Evolutionary conservation across 345 rosid species (phyloP).

Genomic region (Draba incana): DNA sequence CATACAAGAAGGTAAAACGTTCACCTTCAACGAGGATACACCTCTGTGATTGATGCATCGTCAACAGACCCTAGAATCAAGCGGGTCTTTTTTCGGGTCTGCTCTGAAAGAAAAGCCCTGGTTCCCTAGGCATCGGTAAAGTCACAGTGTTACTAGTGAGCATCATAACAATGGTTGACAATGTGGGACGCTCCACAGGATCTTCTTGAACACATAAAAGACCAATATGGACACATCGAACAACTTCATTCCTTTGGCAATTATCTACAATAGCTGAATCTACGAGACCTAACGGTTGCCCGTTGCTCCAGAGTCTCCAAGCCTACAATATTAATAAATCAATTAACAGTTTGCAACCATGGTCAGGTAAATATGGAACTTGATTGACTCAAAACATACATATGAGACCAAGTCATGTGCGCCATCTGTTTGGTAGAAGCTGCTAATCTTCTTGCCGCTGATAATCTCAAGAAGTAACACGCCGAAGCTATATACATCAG

Average conservation of each 20-base stretch:
- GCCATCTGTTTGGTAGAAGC: not conserved
- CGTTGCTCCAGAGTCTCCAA: slow-evolving; percentile 62
- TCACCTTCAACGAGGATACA: slow-evolving; percentile 48
- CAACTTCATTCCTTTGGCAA: slow-evolving; percentile 48
- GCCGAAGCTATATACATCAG: slow-evolving; percentile 36
- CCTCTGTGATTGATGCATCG: slow-evolving; percentile 46
- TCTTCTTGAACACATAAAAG: slow-evolving; percentile 53
- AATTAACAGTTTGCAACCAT: slow-evolving; percentile 13
- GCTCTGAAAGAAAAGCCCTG: slow-evolving; percentile 46
- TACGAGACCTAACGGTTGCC: slow-evolving; percentile 48
- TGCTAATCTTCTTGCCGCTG: slow-evolving; percentile 26
- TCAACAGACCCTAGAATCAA: slow-evolving; percentile 44
- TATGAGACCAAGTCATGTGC: slow-evolving; percentile 9
- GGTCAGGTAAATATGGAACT: not conserved
- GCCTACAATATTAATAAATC: slow-evolving; percentile 45
- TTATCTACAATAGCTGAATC: slow-evolving; percentile 47
- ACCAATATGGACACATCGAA: slow-evolving; percentile 48
- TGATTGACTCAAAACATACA: slow-evolving; percentile 21
- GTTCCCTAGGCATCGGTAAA: slow-evolving; percentile 47
- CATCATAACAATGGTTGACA: slow-evolving; percentile 52
- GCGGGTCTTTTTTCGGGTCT: slow-evolving; percentile 25
- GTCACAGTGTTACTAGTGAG: slow-evolving; percentile 44
- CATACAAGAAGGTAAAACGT: not conserved
- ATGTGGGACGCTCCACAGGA: slow-evolving; percentile 54
- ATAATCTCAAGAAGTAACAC: slow-evolving; percentile 38